Conservation (phyloP, 257 asterid species). For the Echites panduratus region DNA sequence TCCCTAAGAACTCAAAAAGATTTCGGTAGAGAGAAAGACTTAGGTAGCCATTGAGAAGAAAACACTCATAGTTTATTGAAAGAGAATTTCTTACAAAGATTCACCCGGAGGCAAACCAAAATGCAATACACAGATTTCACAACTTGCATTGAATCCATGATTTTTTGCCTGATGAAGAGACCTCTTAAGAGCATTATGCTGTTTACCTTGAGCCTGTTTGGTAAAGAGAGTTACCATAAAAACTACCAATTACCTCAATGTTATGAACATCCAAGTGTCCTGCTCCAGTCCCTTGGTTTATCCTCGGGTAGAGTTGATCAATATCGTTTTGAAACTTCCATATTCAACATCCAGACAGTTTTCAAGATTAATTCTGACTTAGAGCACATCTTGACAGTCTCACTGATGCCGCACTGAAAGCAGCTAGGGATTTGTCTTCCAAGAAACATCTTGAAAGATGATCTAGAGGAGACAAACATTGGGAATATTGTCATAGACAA, state of each 20-base stretch:
- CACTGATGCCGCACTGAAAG: not conserved
- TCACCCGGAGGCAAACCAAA: conserved; percentile 3
- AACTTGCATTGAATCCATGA: not conserved
- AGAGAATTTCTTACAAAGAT: no score
- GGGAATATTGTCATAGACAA: not conserved
- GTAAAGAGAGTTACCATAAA: not conserved
- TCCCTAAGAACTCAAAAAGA: no score
- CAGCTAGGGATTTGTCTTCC: not conserved
- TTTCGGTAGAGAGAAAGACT: no score
- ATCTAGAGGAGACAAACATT: not conserved
- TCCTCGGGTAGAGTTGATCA: not conserved
- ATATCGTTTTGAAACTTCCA: not conserved
- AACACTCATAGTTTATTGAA: no score
- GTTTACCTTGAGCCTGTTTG: not conserved
- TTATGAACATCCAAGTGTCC: not conserved
- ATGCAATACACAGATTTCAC: not conserved
- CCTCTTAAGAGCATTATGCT: not conserved
- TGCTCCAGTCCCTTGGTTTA: conserved; percentile 1
- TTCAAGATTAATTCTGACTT: not conserved
- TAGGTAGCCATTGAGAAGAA: no score
- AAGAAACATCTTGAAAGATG: not conserved
- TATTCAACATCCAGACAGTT: not conserved
- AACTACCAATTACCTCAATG: not conserved
- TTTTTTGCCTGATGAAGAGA: not conserved
- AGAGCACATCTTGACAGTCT: not conserved